A percentile compares a stretch with the other conserved stretches of the same genome.
phyloP scores from a whole-genome alignment of 129 eudicot genomes.

The Pulicaria dysenterica region DNA sequence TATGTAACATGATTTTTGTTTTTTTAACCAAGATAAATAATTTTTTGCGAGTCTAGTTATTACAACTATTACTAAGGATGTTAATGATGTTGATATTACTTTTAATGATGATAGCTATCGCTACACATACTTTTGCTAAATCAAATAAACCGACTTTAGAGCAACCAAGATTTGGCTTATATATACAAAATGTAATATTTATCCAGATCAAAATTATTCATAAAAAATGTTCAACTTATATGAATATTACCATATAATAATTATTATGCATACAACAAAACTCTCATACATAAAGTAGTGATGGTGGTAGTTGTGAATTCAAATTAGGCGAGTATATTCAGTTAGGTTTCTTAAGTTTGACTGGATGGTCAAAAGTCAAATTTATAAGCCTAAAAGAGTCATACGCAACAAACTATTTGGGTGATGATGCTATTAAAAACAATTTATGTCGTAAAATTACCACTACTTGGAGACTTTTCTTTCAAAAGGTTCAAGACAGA shows the following conservation, averaged over 20 bases:
- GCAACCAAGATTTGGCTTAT: too few relatives aligned
- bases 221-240: background rate
- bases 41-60: too few relatives aligned
- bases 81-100: too few relatives aligned
- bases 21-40: too few relatives aligned
- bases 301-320: conserved; percentile 31
- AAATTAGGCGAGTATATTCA: conserved; percentile 31
- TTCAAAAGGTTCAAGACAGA: too few relatives aligned
- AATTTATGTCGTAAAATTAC: background rate
- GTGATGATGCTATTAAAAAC: background rate
- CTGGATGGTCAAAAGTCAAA: conserved; percentile 38
- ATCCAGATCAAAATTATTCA: background rate
- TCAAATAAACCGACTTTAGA: too few relatives aligned
- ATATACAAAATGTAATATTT: background rate
- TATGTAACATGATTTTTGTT: too few relatives aligned
- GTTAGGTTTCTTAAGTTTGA: conserved; percentile 24
- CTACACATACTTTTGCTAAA: too few relatives aligned
- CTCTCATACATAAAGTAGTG: background rate
- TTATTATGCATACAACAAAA: background rate
- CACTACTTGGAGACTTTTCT: too few relatives aligned
- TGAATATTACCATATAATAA: too few relatives aligned
- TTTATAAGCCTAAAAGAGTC: conserved; percentile 6
- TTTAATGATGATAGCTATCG: too few relatives aligned
- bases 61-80: too few relatives aligned
- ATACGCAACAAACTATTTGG: conserved; percentile 1